Base-by-base conservation (phyloP, 2,329 filamentous ascomycete genomes). In the Teratosphaeriaceae sp. region DNA sequence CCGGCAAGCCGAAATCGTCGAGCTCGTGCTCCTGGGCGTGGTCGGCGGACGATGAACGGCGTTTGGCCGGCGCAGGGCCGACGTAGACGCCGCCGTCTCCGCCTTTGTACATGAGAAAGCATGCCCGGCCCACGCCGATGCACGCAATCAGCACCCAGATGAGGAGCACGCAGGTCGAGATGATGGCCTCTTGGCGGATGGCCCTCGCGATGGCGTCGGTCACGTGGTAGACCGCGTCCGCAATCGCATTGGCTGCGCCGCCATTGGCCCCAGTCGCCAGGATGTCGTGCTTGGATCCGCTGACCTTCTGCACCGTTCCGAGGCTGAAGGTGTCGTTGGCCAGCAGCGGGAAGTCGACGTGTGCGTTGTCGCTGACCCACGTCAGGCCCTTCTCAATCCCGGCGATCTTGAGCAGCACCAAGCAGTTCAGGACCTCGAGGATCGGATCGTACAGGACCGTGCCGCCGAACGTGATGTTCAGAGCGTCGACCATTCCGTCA, bases 331-430 rank as follows among this genome's bases (percentile, higher is more conserved):
- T 85, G 61, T 95, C 76, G 55, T 86, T 83, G 20, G 79, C 73
- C 47, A 97, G 80, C 41, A 78, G 66, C 0, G 92, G 92, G 54
- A 98, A 84, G 46, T 79, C 71, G 54, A 98, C 76, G 48, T 92
- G 78, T 3, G 92, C 88, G 61, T 97, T 72, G 53, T 97, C 83
- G 56, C 85, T 79, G 9, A 95, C 85, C 90, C 90, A 98, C 1
- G 86, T 94, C n/a, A 97, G 74, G 11, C 85, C 92, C 59, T 85
- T 83, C 63, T 97, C 80, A 51, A 98, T 79, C 18, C 81, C 78
- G 52, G 85, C 80, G 49, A 97, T 75, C 70, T 97, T 97, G 58
- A 94, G 74, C 6, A 83, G 80, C 51, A 97, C 79, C n/a, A 97
- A 73, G 60, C 92, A 97, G 59, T 86, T 78, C 49, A 96, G 75